phyloP scores from a whole-genome alignment of 805 yeast species.

The Wickerhamiella siamensis region DNA sequence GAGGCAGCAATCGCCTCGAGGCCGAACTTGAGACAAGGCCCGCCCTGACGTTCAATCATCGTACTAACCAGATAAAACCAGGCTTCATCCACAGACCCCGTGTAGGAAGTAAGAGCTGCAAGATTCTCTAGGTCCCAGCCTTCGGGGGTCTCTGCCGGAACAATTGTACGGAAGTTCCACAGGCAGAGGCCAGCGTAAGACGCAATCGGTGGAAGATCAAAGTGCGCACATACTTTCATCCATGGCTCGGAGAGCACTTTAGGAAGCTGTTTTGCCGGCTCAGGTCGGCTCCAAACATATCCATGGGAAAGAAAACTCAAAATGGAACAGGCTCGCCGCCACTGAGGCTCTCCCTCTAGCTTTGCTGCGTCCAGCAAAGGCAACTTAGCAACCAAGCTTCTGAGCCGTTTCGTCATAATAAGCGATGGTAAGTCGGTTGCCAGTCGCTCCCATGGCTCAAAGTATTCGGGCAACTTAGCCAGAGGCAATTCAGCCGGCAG shows the following conservation, averaged over 20 bases:
- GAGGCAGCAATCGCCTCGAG: constrained; percentile 49
- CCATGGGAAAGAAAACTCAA: constrained; percentile 76
- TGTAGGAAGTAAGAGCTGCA: constrained; percentile 69
- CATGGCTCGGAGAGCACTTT: constrained; percentile 56
- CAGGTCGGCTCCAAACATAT: constrained; percentile 70
- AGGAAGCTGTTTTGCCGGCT: constrained; percentile 45
- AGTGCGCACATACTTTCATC: constrained; percentile 37
- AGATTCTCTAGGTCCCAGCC: constrained; percentile 48
- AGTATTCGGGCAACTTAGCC: constrained; percentile 46
- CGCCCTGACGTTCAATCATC: constrained; percentile 72
- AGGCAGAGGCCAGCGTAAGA: constrained; percentile 78
- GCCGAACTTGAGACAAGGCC: constrained; percentile 52
- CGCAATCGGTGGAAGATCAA: constrained; percentile 73
- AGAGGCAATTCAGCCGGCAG: constrained; percentile 60
- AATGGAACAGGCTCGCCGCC: constrained; percentile 68
- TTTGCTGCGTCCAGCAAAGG: constrained; percentile 40
- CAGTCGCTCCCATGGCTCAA: constrained; percentile 62
- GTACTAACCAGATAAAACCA: constrained; percentile 90
- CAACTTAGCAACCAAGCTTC: constrained; percentile 49
- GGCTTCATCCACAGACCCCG: constrained; percentile 81
- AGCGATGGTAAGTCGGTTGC: constrained; percentile 58
- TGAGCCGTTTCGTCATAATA: constrained; percentile 46
- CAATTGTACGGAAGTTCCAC: constrained; percentile 67
- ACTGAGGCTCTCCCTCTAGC: constrained; percentile 34
- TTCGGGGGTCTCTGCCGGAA: constrained; percentile 31